Evolutionary conservation across 129 eudicot genomes (phyloP), one percentile per base, ranked within the genome.

Genomic region (Pulicaria dysenterica): DNA sequence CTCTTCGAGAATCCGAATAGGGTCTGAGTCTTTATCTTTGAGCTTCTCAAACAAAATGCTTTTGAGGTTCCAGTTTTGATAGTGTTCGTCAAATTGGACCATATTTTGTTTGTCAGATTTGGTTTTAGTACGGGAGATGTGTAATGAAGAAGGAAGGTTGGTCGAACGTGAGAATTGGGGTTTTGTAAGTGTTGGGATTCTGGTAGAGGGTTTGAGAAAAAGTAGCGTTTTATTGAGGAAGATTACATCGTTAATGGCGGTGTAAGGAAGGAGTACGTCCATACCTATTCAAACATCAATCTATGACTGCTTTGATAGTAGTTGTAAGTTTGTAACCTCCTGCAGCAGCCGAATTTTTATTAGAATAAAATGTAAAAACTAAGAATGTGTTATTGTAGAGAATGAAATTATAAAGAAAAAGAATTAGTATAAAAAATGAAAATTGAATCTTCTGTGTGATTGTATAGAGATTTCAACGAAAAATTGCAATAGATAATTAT

Each of bases 1-100:
- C 6, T 70, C 77, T 54, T 74, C 62, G 3, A 85, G 80, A 60
- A 81, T 72, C 77, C 41, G 74, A 75, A 85, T 63, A 34, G 86
- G 86, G 82, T 82, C 66, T 15, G 72, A 53, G 8, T 81, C 50
- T 58, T 51, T 62, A 47, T 41, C 64, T 34, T 58, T 77, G 49
- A 78, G 79, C 69, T 70, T 81, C 38, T 70, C 73, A 67, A 74
- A 63, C 54, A 81, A 48, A 11, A 8, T 61, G 19, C 67, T 77
- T 59, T 78, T 75, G 67, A 81, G 78, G 49, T 31, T 78, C 72
- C 72, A 71, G 16, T 64, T 69, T 67, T 42, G 74, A 8, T 51
- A 54, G 16, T 53, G 44, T 44, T 66, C 37, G 8, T 73, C 43
- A 50, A 73, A 59, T 58, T 42, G 79, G 67, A 64, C 31, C 3